Evolutionary conservation across 1,284 basidiomycete genomes (phyloP), one percentile per base, ranked within the genome.

Genomic region (Leucoagaricus sp.): DNA sequence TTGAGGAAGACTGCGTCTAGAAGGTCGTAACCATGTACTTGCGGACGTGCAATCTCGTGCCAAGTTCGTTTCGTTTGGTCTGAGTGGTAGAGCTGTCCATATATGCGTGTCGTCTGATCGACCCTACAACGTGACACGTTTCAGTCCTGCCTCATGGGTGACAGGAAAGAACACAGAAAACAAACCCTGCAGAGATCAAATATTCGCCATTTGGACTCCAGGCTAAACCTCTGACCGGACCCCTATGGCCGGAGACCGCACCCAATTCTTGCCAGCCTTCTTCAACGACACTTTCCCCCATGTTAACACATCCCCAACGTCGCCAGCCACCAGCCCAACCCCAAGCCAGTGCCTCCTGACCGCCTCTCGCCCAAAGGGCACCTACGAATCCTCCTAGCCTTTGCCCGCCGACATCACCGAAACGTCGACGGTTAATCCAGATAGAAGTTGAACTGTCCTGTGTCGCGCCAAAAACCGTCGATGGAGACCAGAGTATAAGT

Each of bases 241-340:
- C 89, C 52, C 77, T 84, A 70, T 98, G 95, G 0, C 95, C 95
- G 12, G 82, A 85, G 48, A 93, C 77, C 0, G 92, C 93, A n/a
- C 85, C 82, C 1, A 80, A 68, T 64, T 96, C 90, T 41, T 70
- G 74, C 95, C 95, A 98, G 1, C 72, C 72, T 49, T 82, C 81
- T 0, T 70, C 60, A 15, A 21, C 47, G 1, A 57, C 49, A 26
- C 56, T 49, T 48, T 64, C 63, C 28, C 61, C 53, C n/a, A 58
- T 54, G 17, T 57, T 52, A 26, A 58, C 63, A 34, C 81, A 80
- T 28, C 71, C 71, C 95, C 95, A 98, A 47, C 92, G 80, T 65
- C 95, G 82, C 86, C 93, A 94, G 2, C 92, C 91, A 26, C 96
- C 95, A 49, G 86, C 87, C 95, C 96, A 98, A 0, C 94, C 95